These are phyloP conservation scores for Wickerhamiella slavikovae DNA, from an alignment of 805 yeast genomes.

Conservation along the genomic window DNA sequence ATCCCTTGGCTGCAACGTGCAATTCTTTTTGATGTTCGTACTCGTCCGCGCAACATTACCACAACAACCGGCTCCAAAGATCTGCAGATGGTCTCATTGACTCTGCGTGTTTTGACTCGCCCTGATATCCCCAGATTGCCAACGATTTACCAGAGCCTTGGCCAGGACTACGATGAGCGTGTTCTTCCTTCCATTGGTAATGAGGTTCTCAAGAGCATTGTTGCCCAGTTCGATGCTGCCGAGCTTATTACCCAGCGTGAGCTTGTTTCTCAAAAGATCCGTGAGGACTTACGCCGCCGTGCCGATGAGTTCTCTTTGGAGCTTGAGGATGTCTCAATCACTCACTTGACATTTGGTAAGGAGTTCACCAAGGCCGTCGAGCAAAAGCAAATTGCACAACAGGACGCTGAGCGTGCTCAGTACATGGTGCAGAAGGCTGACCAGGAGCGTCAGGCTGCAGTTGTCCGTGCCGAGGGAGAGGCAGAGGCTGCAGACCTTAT, in stretches of 20 bases:
- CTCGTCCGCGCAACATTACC: slow-evolving; percentile 80
- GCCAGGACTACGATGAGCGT: slow-evolving; percentile 86
- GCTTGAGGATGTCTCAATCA: slow-evolving; percentile 90
- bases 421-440: slow-evolving; percentile 89
- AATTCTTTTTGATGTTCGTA: slow-evolving; percentile 74
- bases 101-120: slow-evolving; percentile 80
- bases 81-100: slow-evolving; percentile 83
- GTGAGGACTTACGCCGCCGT: slow-evolving; percentile 64
- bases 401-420: slow-evolving; percentile 94
- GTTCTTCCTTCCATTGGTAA: slow-evolving; percentile 85
- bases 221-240: slow-evolving; percentile 89
- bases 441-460: slow-evolving; percentile 87
- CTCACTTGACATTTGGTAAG: slow-evolving; percentile 91
- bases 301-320: slow-evolving; percentile 78
- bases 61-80: slow-evolving; percentile 95
- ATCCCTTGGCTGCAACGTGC: slow-evolving; percentile 94
- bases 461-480: slow-evolving; percentile 97
- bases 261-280: slow-evolving; percentile 71
- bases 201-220: slow-evolving; percentile 74
- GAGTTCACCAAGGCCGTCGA: slow-evolving; percentile 98
- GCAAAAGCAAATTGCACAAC: slow-evolving; percentile 97
- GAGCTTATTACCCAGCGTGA: slow-evolving; percentile 95
- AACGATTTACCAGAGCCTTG: slow-evolving; percentile 70
- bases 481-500: slow-evolving; percentile 96
- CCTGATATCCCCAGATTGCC: slow-evolving; percentile 79